These are phyloP conservation scores for Metschnikowia henanensis DNA, from an alignment of 805 yeast genomes.

Conservation along the genomic window DNA sequence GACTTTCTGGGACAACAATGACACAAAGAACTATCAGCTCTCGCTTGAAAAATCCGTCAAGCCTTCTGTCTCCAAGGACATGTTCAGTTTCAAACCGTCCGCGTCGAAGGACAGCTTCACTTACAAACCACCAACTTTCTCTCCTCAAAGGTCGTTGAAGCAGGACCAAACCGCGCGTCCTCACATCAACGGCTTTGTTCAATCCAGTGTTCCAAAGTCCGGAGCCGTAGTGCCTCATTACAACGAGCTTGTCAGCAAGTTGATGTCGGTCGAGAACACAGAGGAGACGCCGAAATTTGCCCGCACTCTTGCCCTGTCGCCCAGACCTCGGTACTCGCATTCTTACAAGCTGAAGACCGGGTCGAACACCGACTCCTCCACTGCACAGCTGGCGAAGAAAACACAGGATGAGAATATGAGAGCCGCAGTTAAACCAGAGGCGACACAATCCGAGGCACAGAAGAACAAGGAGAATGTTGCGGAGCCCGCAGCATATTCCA, in stretches of 20 bases:
- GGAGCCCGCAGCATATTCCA: neutral
- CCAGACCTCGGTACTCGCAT: constrained; percentile 28
- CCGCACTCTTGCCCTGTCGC: constrained; percentile 8
- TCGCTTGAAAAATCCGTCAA: constrained; percentile 17
- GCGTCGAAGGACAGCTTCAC: constrained; percentile 11
- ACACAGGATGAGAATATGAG: too few relatives aligned
- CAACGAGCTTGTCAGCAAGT: constrained; percentile 16
- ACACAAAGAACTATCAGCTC: constrained; percentile 36
- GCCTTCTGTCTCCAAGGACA: constrained; percentile 7
- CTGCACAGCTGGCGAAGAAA: neutral
- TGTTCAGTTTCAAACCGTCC: constrained; percentile 8
- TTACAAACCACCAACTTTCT: constrained; percentile 14
- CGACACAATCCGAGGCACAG: too few relatives aligned
- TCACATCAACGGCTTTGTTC: neutral
- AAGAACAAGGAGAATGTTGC: neutral
- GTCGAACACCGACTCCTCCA: constrained; percentile 6
- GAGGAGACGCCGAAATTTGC: constrained; percentile 9
- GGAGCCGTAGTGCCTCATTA: constrained; percentile 8
- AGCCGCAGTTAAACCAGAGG: too few relatives aligned
- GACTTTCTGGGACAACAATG: constrained; percentile 42
- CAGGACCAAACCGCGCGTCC: neutral
- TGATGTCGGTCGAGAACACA: constrained; percentile 10
- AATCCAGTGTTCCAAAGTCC: neutral
- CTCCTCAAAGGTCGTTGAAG: neutral
- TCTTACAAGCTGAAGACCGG: constrained; percentile 22